These are phyloP conservation scores for Penicillium concentricum DNA, from an alignment of 2,329 filamentous ascomycete genomes.

Conservation along the genomic window DNA sequence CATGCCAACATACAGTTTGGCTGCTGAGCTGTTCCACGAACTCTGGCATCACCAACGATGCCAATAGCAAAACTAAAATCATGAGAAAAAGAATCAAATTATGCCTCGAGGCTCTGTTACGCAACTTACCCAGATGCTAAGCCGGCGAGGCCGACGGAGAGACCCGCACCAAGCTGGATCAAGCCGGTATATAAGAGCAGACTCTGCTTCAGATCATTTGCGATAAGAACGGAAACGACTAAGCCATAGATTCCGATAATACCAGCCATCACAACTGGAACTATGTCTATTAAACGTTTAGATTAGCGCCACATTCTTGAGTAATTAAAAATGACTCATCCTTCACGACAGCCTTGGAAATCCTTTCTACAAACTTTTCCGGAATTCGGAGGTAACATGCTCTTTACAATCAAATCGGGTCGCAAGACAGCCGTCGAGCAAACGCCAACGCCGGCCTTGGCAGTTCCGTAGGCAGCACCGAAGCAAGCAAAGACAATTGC, in stretches of 20 bases:
- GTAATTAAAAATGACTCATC: no score
- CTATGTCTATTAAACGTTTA: conserved; percentile 69
- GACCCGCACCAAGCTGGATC: conserved; percentile 81
- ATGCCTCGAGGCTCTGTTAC: background rate
- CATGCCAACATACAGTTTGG: conserved; percentile 73
- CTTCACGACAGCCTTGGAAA: no score
- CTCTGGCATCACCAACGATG: conserved; percentile 59
- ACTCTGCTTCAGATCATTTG: conserved; percentile 71
- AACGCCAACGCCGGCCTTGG: conserved; percentile 98
- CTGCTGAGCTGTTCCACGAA: conserved; percentile 48
- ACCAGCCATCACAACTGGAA: conserved; percentile 99
- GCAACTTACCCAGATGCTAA: conserved; percentile 64
- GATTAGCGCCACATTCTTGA: no score
- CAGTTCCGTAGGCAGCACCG: conserved; percentile 95
- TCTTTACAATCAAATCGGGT: conserved; percentile 98
- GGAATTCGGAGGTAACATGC: conserved; percentile 55
- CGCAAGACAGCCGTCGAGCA: conserved; percentile 96
- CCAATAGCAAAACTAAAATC: conserved; percentile 70
- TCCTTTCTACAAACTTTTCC: no score
- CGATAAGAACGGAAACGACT: conserved; percentile 86
- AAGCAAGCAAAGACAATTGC: conserved; percentile 96
- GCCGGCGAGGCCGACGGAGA: conserved; percentile 77
- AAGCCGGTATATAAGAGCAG: conserved; percentile 76
- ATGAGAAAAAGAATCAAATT: background rate
- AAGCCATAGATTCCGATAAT: conserved; percentile 99